Percentiles rank a stretch among this genome's conserved stretches.
Evolutionary conservation across 495 filamentous ascomycete species (phyloP).

Genomic region (Penicillium crystallinum): DNA sequence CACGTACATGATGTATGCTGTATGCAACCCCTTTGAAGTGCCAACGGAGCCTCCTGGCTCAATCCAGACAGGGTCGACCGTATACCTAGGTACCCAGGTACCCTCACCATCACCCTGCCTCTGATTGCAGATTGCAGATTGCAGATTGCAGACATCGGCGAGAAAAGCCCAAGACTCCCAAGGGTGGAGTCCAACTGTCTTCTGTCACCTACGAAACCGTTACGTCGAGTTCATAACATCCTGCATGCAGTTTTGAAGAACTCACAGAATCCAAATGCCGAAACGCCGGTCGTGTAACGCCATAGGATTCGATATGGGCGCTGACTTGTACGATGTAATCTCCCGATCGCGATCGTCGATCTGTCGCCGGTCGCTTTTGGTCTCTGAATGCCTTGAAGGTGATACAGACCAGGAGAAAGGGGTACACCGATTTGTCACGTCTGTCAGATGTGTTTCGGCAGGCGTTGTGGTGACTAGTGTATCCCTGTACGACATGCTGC

Average conservation of each 20-base stretch:
- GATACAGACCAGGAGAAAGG: no score
- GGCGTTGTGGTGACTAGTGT: neutral
- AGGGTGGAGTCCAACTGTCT: neutral
- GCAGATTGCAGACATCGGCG: no score
- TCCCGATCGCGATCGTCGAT: neutral
- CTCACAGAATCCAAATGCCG: neutral
- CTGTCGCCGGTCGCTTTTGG: neutral
- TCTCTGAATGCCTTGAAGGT: no score
- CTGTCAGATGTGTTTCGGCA: neutral
- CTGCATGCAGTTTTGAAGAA: neutral
- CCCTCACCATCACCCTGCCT: neutral
- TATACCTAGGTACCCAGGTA: no score
- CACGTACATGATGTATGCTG: neutral
- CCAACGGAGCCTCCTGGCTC: neutral
- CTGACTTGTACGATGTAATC: neutral
- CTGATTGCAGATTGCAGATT: neutral
- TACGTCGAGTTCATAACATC: neutral
- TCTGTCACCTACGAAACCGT: neutral
- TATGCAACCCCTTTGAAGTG: neutral
- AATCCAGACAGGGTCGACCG: neutral
- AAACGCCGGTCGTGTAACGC: neutral
- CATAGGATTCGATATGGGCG: neutral
- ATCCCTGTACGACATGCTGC: conserved; percentile 2
- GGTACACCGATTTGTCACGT: neutral
- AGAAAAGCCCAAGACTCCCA: no score